Evolutionary conservation across 805 yeast species (phyloP), one percentile per base, ranked within the genome.

Genomic region (Limtongia smithiae): DNA sequence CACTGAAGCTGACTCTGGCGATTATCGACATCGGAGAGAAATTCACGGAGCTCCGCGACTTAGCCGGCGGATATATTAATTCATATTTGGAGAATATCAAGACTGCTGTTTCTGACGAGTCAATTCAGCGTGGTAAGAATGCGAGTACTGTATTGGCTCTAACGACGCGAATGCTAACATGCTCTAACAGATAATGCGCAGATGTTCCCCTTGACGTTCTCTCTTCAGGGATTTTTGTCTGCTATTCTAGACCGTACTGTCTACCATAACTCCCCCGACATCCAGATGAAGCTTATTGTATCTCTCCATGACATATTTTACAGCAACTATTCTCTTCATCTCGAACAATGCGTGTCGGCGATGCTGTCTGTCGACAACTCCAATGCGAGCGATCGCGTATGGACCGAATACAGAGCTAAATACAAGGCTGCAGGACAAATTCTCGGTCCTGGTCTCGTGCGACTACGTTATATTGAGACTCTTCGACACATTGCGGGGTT

Each of bases 1-100:
- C 77, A 12, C 64, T 61, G 40, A 67, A 66, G 37, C 55, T 75
- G 27, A 62, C 69, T 6, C 52, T 54, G 15, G 71, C 70, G 1
- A 55, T 73, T 32, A 32, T 50, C 24, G 58, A 55, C 22, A 39
- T 54, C n/a, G 55, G 46, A 8, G 34, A 37, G n/a, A 35, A 32
- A 14, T 57, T 69, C 14, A 60, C 61, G n/a, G 69, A 69, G 4
- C 61, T 69, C 21, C 41, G 62, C 20, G 64, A 64, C 36, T 65
- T 44, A 5, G 47, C 51, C 18, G 40, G 40, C 18, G 45, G 33
- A 60, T 46, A 54, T 63, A 33, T 66, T 59, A n/a, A 51, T 50
- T 27, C 58, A 44, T 53, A 63, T 61, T 17, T 56, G 37, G 36
- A 59, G 55, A 46, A 60, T 60, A 62, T 48, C 39, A 60, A 8